Evolutionary conservation across 345 rosid genomes (phyloP).

Genomic region (Citrus australasica): DNA sequence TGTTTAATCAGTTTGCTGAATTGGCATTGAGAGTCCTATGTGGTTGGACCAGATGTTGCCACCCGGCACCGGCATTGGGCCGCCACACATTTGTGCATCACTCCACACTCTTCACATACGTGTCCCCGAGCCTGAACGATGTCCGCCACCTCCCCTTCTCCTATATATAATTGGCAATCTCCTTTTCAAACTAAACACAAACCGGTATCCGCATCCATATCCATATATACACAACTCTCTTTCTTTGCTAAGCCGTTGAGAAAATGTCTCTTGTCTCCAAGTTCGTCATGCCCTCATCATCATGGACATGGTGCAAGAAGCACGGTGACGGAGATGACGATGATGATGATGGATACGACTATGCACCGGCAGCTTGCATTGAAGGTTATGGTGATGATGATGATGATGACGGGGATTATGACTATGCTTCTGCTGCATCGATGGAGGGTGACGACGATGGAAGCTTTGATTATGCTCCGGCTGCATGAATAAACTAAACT

Average conservation of each 20-base stretch:
- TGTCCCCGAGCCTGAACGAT: slow-evolving; percentile 11
- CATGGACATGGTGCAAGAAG: background rate
- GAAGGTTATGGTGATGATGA: slow-evolving; percentile 16
- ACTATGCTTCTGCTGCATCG: slow-evolving; percentile 25
- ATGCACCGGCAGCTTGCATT: slow-evolving; percentile 3
- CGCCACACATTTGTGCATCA: background rate
- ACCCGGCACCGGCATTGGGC: background rate
- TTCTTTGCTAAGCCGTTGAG: background rate
- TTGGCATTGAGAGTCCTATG: background rate
- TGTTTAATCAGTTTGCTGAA: background rate
- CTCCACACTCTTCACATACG: slow-evolving; percentile 21
- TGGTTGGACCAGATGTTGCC: background rate
- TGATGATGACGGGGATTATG: slow-evolving; percentile 5
- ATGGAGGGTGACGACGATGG: slow-evolving; percentile 12
- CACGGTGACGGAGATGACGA: slow-evolving; percentile 2
- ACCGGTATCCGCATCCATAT: background rate
- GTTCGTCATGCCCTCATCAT: background rate
- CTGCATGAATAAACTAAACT: slow-evolving; percentile 14
- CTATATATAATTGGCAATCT: background rate
- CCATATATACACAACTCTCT: background rate
- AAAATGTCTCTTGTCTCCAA: slow-evolving; percentile 17
- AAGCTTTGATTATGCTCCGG: slow-evolving; percentile 21
- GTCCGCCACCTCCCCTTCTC: background rate
- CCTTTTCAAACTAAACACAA: background rate
- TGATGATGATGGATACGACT: background rate